Evolutionary conservation across 1,284 basidiomycete genomes (phyloP), one percentile per base, ranked within the genome.

Genomic region (Agaricales sp.): DNA sequence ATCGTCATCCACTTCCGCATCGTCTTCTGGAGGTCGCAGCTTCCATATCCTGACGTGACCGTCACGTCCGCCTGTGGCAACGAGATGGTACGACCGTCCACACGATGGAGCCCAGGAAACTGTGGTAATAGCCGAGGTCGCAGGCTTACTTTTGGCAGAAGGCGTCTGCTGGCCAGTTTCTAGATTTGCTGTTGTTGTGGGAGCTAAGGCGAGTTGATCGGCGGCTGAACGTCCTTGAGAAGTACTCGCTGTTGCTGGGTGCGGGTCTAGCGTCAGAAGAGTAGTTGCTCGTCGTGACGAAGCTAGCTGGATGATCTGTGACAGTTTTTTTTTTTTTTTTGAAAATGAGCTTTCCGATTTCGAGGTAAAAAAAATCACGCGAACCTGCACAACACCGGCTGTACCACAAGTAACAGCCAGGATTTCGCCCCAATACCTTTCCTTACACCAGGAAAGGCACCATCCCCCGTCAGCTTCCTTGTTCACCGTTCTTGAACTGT

Each of bases 381-480:
- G 47, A 43, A 92, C 88, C 64, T 92, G 89, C 44, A 95, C 70
- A 14, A 79, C 64, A 0, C 88, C 86, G 52, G 70, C 78, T 1
- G 78, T 73, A 1, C 92, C 92, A 47, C 78, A 78, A 1, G 80
- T 79, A 0, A 80, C 81, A 12, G 88, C 91, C 41, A 96, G 68
- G 20, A 94, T 62, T 59, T 92, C 87, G 1, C 93, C 92, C 91
- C 92, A 94, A 65, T 92, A 94, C 52, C 78, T 74, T 57, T 97
- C 93, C 59, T 90, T 89, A 64, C 92, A 96, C 92, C 92, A 97
- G 18, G 85, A 87, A 43, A 97, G 64, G 52, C 83, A 85, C 91
- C 92, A 96, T 0, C 89, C 93, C 6, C 92, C 92, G 52, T 90
- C 84, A 1, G 89, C 89, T 62, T 89, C 87, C 24, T 79, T 70